These are phyloP conservation scores for Carex littledalei DNA, from an alignment of 176 grass and related monocot species.

Conservation along the genomic window DNA sequence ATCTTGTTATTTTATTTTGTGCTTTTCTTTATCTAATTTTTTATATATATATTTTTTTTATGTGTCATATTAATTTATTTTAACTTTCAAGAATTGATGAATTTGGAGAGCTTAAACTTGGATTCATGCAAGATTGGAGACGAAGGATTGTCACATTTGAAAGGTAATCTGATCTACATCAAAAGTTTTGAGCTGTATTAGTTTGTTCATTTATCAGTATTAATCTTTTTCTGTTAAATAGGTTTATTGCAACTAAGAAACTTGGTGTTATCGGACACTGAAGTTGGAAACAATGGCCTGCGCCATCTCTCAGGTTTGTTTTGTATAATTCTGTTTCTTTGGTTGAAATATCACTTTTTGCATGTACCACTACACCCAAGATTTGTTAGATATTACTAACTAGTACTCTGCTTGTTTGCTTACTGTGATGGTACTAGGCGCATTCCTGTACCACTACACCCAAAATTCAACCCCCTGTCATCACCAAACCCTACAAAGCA, in stretches of 20 bases:
- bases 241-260: constrained; percentile 63
- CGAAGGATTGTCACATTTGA: constrained; percentile 63
- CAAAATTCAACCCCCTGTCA: neutral
- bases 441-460: neutral
- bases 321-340: neutral
- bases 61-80: constrained; percentile 19
- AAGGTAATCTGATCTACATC: constrained; percentile 37
- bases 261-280: constrained; percentile 88
- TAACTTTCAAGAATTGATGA: constrained; percentile 55
- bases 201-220: constrained; percentile 4
- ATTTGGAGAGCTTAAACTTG: constrained; percentile 90
- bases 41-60: neutral
- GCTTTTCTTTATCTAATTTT: neutral
- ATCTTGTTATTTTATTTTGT: neutral
- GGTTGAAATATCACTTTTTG: neutral
- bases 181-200: neutral
- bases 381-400: neutral
- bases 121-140: constrained; percentile 92
- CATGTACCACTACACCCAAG: neutral
- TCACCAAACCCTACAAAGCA: neutral
- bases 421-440: neutral
- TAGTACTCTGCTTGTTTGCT: neutral
- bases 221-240: constrained; percentile 24
- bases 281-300: constrained; percentile 81
- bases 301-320: constrained; percentile 83